Percentiles rank a stretch among this genome's conserved stretches.
These are phyloP conservation scores for Phyllosticta citribraziliensis DNA, from an alignment of 2,329 filamentous ascomycete species.

Conservation along the genomic window DNA sequence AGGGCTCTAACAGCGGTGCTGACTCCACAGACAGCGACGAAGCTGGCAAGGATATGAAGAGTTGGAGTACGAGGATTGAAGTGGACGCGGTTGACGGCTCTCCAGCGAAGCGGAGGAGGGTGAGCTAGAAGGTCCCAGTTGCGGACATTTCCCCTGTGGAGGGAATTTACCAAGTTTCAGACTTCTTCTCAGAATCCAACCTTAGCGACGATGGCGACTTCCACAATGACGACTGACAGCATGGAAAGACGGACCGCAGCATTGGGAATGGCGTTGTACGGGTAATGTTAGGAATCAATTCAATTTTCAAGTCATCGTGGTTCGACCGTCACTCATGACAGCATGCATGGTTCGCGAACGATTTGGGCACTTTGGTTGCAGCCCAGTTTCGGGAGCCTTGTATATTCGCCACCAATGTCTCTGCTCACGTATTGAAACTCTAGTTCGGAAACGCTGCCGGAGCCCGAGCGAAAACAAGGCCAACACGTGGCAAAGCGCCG, in stretches of 20 bases:
- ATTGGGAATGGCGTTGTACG: neutral
- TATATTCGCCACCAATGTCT: neutral
- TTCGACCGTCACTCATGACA: neutral
- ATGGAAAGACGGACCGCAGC: neutral
- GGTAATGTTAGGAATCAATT: neutral
- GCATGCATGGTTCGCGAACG: neutral
- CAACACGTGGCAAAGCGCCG: neutral
- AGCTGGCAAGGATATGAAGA: constrained; percentile 20
- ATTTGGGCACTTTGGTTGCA: neutral
- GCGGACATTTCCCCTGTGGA: neutral
- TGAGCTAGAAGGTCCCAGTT: neutral
- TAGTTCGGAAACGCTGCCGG: neutral
- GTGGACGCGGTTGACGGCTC: neutral
- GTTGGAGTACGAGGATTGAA: constrained; percentile 19
- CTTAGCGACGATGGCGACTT: too few species aligned
- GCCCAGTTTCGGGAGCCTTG: neutral
- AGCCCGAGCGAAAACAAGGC: neutral
- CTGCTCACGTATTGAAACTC: neutral
- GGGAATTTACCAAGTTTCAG: neutral
- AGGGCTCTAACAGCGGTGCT: neutral
- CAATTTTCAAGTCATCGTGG: neutral
- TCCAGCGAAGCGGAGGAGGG: neutral
- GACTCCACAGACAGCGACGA: neutral
- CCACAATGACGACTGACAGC: neutral
- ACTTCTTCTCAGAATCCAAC: too few species aligned